Percentiles rank a stretch among this genome's conserved stretches.
These are phyloP conservation scores for Pterocarpus santalinus DNA, from an alignment of 306 rosid species.

Conservation along the genomic window DNA sequence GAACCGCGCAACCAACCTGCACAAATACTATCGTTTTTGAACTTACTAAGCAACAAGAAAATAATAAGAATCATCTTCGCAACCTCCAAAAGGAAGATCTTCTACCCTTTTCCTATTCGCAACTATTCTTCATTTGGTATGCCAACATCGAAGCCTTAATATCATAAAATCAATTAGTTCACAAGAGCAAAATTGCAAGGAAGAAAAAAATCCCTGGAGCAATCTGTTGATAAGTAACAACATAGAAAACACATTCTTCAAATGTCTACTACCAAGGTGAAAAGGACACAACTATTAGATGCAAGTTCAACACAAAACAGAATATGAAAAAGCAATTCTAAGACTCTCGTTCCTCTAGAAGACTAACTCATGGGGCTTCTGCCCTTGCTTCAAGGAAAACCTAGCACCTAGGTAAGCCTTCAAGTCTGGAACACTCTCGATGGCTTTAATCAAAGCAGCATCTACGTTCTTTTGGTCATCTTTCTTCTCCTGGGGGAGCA, in stretches of 20 bases:
- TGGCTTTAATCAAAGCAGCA: constrained; percentile 63
- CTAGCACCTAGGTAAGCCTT: constrained; percentile 76
- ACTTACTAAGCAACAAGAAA: neutral
- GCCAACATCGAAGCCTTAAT: neutral
- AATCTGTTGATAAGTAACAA: neutral
- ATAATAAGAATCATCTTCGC: neutral
- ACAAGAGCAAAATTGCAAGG: neutral
- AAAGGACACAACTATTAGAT: constrained; percentile 10
- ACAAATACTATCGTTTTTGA: neutral
- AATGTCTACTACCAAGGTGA: constrained; percentile 26
- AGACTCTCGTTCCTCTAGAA: constrained; percentile 24
- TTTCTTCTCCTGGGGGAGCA: constrained; percentile 73
- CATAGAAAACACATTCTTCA: constrained; percentile 6
- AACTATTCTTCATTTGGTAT: neutral
- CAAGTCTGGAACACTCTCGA: constrained; percentile 73
- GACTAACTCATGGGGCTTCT: constrained; percentile 45
- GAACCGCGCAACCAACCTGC: too few relatives aligned
- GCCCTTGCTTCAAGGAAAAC: constrained; percentile 52
- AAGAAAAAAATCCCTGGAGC: neutral
- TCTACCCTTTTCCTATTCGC: neutral
- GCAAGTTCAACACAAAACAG: constrained; percentile 7
- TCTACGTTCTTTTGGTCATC: constrained; percentile 81
- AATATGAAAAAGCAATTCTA: constrained; percentile 34
- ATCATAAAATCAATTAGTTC: neutral
- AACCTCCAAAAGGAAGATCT: neutral